Conservation (phyloP, 257 asterid species). For the Ligustrum vulgare region DNA sequence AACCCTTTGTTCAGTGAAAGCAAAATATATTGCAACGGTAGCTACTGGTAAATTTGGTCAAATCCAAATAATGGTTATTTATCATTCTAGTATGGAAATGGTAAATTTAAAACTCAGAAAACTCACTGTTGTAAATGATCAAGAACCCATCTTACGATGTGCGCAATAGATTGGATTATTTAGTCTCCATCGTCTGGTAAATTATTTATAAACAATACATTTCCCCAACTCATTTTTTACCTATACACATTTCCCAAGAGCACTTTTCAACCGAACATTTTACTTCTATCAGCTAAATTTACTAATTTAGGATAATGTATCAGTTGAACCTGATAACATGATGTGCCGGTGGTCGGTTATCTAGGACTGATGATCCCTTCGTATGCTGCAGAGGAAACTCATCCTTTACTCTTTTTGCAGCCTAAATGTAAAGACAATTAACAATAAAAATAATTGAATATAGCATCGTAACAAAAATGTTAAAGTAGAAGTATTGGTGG, state of each 20-base stretch:
- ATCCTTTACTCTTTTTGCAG: slow-evolving; percentile 47
- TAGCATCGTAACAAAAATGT: background rate
- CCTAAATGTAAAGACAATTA: slow-evolving; percentile 22
- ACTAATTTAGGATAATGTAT: slow-evolving; percentile 7
- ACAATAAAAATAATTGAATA: background rate
- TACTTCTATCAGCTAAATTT: background rate
- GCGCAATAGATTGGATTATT: background rate
- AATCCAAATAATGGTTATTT: background rate
- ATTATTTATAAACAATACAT: too few relatives aligned
- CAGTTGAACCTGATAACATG: slow-evolving; percentile 51
- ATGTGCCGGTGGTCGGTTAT: slow-evolving; percentile 40
- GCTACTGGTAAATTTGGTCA: background rate
- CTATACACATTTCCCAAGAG: too few relatives aligned
- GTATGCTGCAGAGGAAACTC: slow-evolving; percentile 41
- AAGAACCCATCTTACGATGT: background rate
- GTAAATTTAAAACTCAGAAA: background rate
- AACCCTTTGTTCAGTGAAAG: background rate
- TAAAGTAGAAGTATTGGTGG: background rate
- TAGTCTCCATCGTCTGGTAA: too few relatives aligned
- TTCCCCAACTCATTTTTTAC: too few relatives aligned
- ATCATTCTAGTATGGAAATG: background rate
- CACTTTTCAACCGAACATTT: too few relatives aligned
- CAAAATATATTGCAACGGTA: background rate
- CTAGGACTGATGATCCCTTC: slow-evolving; percentile 40
- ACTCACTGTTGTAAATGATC: background rate